Evolutionary conservation across 2,329 filamentous ascomycete genomes (phyloP).

Genomic region (Daldinia sp.): DNA sequence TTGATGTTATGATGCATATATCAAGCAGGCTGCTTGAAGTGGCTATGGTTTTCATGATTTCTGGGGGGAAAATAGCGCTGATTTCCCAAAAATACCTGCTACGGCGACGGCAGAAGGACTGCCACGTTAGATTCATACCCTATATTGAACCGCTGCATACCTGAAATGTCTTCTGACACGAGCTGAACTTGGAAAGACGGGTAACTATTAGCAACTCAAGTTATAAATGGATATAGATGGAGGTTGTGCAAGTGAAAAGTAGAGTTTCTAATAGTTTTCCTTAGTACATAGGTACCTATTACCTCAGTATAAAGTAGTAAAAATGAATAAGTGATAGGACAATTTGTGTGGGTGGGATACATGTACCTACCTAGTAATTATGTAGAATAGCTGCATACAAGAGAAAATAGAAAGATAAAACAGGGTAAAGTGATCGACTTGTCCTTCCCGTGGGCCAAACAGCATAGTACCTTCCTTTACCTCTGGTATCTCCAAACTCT

Average conservation of each 20-base stretch:
- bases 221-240: slow-evolving; percentile 18
- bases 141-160: slow-evolving; percentile 21
- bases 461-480: background rate
- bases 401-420: background rate
- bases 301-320: background rate
- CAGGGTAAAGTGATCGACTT: background rate
- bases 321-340: background rate
- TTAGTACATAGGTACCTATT: background rate
- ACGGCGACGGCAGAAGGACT: slow-evolving; percentile 37
- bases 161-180: slow-evolving; percentile 10
- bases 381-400: background rate
- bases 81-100: slow-evolving; percentile 15
- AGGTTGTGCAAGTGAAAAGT: slow-evolving; percentile 23
- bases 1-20: slow-evolving; percentile 6
- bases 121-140: slow-evolving; percentile 49
- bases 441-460: background rate
- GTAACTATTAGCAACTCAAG: background rate
- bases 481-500: background rate
- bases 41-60: slow-evolving; percentile 10
- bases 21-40: slow-evolving; percentile 6
- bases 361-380: background rate
- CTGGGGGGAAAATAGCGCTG: slow-evolving; percentile 17
- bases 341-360: background rate
- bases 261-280: background rate
- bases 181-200: slow-evolving; percentile 12